Conservation (phyloP, 192 early-diverging fungal species). For the Coemansia sp. region DNA sequence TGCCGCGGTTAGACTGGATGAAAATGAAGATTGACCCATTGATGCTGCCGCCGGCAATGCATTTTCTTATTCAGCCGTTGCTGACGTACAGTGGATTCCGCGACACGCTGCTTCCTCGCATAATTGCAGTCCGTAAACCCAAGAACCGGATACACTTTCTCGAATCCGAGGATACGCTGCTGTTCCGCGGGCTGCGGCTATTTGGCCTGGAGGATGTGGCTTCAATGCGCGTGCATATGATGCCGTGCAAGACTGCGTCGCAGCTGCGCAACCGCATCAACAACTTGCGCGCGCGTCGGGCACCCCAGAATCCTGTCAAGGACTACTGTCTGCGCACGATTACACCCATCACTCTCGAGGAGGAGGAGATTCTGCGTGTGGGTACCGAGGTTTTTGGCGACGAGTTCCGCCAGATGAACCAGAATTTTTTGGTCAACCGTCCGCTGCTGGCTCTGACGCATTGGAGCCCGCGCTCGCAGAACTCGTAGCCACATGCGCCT, state of each 20-base stretch:
- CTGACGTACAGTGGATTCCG: constrained; percentile 36
- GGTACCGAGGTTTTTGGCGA: constrained; percentile 49
- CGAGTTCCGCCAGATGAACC: constrained; percentile 45
- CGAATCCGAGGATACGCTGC: constrained; percentile 43
- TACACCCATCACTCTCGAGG: constrained; percentile 54
- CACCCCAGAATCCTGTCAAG: constrained; percentile 49
- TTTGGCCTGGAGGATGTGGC: constrained; percentile 54
- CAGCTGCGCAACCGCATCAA: constrained; percentile 57
- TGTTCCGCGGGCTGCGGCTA: constrained; percentile 46
- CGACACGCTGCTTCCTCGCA: constrained; percentile 41
- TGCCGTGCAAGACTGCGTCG: constrained; percentile 56
- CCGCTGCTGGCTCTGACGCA: constrained; percentile 49
- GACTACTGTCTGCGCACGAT: constrained; percentile 47
- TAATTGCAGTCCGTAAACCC: constrained; percentile 50
- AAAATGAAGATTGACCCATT: constrained; percentile 36
- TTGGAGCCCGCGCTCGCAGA: constrained; percentile 2
- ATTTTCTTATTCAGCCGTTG: constrained; percentile 29
- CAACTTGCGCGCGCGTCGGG: constrained; percentile 45
- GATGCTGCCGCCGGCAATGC: constrained; percentile 31
- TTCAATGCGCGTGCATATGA: constrained; percentile 49
- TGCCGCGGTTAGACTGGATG: constrained; percentile 47
- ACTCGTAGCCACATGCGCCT: not conserved
- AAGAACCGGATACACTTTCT: constrained; percentile 57
- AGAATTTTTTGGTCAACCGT: constrained; percentile 39
- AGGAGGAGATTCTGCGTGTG: constrained; percentile 51